Evolutionary conservation across 768 basidiomycete species (phyloP), one percentile per base, ranked within the genome.

Genomic region (Naganishia vaughanmartiniae): DNA sequence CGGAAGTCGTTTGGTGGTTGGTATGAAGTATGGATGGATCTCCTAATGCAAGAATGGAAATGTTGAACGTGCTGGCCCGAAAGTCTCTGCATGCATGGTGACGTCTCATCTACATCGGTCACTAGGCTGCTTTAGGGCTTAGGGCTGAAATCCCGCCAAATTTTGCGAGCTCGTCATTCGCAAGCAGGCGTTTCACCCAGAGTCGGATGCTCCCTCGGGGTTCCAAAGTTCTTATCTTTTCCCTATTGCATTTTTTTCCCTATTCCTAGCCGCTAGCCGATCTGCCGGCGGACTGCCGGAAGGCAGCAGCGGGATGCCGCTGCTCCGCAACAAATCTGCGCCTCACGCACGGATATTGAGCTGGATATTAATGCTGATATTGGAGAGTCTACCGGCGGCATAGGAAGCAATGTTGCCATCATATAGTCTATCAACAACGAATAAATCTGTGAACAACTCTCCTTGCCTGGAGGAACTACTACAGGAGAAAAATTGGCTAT

Each of bases 81-180:
- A 51, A 51, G 12, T n/a, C 19, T 12, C 5, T 36, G 6, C 21
- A 4, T 12, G 11, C 15, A 58, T 39, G 34, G 57, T 58, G 31
- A 58, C 57, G 34, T 58, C 34, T 24, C 34, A 33, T 36, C 9
- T 19, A 3, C 36, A 24, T 24, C 57, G 31, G 57, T 58, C 34
- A 34, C 57, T 33, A 39, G 57, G 42, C 42, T 42, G 9, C 7
- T 7, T 7, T 15, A 2, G 10, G 9, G 10, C 42, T 42, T 42
- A 42, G 42, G 57, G 57, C 57, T 58, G 57, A 58, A 58, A 45
- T 26, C 39, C 26, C 39, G 39, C 60, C 14, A 42, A 63, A 42
- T 63, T 63, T 63, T 58, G 24, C 39, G 24, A 12, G 60, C 39
- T 45, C 36, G 36, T 63, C 60, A 63, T 63, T 63, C 60, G 60